Evolutionary conservation across 2,329 filamentous ascomycete genomes (phyloP), one percentile per base, ranked within the genome.

Genomic region (Sphaerulina musiva): DNA sequence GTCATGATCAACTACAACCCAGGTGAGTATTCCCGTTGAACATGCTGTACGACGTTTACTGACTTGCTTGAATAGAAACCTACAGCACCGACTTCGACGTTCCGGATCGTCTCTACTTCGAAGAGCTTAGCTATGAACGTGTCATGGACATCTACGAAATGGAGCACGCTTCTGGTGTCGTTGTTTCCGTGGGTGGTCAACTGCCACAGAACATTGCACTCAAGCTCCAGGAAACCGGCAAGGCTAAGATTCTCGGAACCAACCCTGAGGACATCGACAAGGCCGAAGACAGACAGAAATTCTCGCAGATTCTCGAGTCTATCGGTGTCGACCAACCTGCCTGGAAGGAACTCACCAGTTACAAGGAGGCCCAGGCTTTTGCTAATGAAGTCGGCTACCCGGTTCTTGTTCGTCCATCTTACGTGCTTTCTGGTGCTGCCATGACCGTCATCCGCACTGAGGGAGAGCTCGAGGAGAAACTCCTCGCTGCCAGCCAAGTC

Each of bases 201-300:
- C 81, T 97, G 56, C 91, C 93, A 2, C 93, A 98, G 75, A 97
- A 97, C 77, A 96, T 97, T 68, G 93, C 93, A 3, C 84, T 97
- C 46, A 87, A 89, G 63, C 82, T 98, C 3, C 92, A 97, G 75
- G 89, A 97, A 70, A 85, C 83, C 48, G 93, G 93, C 51, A 86
- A 87, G 55, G 92, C 92, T 54, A 91, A 90, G 58, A 83, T 98
- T 51, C 83, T 98, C 6, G 93, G 93, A 64, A 98, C 93, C 0
- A 82, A 97, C 66, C 93, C 93, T 38, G 80, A 84, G 67, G 89
- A 97, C 68, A 98, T 98, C 62, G 93, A 98, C 80, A 95, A 91
- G 77, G 93, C 93, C 45, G 93, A 98, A 74, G 91, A 98, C 71
- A 84, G 93, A 69, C 91, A 97, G 73, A 97, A 98, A 74, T 98